Conservation (phyloP, 2,329 filamentous ascomycete species). For the Curvularia sp. region DNA sequence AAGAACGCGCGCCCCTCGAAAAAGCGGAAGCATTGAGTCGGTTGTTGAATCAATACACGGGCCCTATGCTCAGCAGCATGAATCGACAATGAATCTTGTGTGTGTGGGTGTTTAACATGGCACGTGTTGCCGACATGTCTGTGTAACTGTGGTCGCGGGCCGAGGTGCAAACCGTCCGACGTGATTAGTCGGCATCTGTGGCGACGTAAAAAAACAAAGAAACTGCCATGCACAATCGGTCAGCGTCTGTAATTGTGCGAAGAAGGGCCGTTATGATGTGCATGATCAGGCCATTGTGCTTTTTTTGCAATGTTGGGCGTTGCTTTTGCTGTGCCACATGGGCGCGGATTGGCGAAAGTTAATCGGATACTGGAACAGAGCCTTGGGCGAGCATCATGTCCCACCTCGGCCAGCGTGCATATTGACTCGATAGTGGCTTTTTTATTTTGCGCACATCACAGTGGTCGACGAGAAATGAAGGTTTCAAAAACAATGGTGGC, state of each 20-base stretch:
- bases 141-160: slow-evolving; percentile 7
- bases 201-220: slow-evolving; percentile 15
- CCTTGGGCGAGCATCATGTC: slow-evolving; percentile 12
- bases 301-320: slow-evolving; percentile 10
- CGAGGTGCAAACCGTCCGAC: slow-evolving; percentile 17
- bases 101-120: background rate
- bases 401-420: slow-evolving; percentile 16
- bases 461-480: slow-evolving; percentile 14
- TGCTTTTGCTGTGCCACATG: slow-evolving; percentile 32
- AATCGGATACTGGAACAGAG: slow-evolving; percentile 15
- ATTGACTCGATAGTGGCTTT: slow-evolving; percentile 29
- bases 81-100: slow-evolving; percentile 13
- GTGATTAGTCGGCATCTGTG: slow-evolving; percentile 5
- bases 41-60: slow-evolving; percentile 23
- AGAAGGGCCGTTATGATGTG: slow-evolving; percentile 16
- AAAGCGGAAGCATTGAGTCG: slow-evolving; percentile 58
- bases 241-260: slow-evolving; percentile 15
- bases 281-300: slow-evolving; percentile 22
- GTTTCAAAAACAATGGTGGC: slow-evolving; percentile 9
- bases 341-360: slow-evolving; percentile 24
- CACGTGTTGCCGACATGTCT: slow-evolving; percentile 7
- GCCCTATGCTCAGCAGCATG: slow-evolving; percentile 8
- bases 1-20: slow-evolving; percentile 87
- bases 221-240: slow-evolving; percentile 8
- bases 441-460: slow-evolving; percentile 14